Conservation (phyloP, 208 protist genomes). For the Crithidia sp. region DNA sequence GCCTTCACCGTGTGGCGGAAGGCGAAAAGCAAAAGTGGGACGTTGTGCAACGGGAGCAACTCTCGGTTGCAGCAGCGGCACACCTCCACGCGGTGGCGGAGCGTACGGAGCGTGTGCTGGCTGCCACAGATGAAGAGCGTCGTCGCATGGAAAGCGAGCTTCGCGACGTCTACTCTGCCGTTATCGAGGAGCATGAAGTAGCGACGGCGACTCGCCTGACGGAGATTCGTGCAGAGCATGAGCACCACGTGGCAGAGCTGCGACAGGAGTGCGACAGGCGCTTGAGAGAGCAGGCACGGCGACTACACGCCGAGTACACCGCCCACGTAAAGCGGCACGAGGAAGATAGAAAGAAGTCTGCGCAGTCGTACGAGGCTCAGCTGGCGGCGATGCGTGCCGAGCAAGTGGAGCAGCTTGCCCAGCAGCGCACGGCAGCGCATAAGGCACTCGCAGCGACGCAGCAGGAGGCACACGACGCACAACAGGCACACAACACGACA, state of each 20-base stretch:
- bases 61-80: neutral
- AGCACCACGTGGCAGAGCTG: conserved; percentile 9
- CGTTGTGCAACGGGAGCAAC: neutral
- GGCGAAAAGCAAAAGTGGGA: conserved; percentile 12
- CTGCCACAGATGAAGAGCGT: conserved; percentile 6
- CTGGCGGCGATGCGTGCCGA: conserved; percentile 9
- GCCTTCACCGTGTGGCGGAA: conserved; percentile 16
- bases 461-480: neutral
- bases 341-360: neutral
- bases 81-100: conserved; percentile 9
- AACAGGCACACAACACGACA: conserved; percentile 2
- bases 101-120: neutral
- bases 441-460: conserved; percentile 1
- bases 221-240: conserved; percentile 23
- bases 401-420: conserved; percentile 10
- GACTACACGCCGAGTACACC: neutral
- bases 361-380: conserved; percentile 9
- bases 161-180: conserved; percentile 10
- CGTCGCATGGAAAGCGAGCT: conserved; percentile 18
- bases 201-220: conserved; percentile 4
- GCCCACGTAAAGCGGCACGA: conserved; percentile 12
- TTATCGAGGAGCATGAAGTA: conserved; percentile 20
- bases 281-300: neutral
- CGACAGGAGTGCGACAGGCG: neutral
- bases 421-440: conserved; percentile 6